Evolutionary conservation across 2,329 filamentous ascomycete species (phyloP), one percentile per base, ranked within the genome.

Genomic region (Cercospora janseana): DNA sequence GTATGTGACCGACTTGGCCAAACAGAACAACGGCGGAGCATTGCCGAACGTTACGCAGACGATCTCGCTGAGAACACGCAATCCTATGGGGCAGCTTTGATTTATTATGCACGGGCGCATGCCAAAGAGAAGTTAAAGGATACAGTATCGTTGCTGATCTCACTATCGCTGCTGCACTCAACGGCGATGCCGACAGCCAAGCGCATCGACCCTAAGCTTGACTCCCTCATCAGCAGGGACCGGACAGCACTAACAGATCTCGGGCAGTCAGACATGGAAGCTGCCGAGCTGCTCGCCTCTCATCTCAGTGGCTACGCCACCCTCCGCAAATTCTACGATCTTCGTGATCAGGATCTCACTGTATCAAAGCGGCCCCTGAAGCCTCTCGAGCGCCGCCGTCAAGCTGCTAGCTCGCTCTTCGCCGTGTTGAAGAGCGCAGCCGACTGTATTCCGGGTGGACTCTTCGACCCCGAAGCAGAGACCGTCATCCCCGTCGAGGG

Each of bases 291-390:
- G 8, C 77, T 97, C 3, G 88, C 91, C 38, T 87, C 86, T 54
- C 86, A 91, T 71, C 82, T 96, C 7, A 93, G 88, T 66, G 92
- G 92, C 16, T 97, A 97, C 64, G 92, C 91, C 16, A 95, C 90
- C 0, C 76, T 97, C 15, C 86, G 92, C 27, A 86, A 85, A 59
- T 96, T 92, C 73, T 97, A 95, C 69, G 86, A 91, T 55, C 79
- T 91, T n/a, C 82, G 92, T 41, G 92, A 97, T 63, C 79, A 82
- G 61, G 75, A 78, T n/a, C 49, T 54, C 18, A 29, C 51, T 27
- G 7, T 40, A 5, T 7, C 54, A 63, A 21, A 60, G 69, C 4
- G 72, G 4, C 69, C 66, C 16, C 70, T 78, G 52, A 70, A 74
- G 51, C 78, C 83, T 0, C 71, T 83, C 16, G 75, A 79, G 9